Percentiles rank a stretch among this genome's conserved stretches.
Conservation (phyloP, 495 filamentous ascomycete species). For the Aspergillus conjunctus region DNA sequence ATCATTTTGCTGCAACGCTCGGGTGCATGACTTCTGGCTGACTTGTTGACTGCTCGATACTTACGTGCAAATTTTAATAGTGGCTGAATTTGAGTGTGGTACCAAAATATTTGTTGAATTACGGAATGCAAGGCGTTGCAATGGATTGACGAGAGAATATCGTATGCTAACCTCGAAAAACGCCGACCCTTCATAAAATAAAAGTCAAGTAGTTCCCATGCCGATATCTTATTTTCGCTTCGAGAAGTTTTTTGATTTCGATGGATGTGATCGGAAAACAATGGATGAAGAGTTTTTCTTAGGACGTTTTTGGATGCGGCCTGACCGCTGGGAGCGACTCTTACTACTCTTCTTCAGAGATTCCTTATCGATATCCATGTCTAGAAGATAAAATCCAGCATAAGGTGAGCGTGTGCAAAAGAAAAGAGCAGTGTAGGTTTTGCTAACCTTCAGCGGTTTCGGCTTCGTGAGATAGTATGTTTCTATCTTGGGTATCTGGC, state of each 20-base stretch:
- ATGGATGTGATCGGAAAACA: conserved; percentile 38
- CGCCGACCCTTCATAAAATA: background rate
- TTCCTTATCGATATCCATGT: conserved; percentile 42
- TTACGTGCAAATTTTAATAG: too few species aligned
- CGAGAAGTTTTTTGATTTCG: conserved; percentile 32
- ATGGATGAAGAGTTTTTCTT: conserved; percentile 47
- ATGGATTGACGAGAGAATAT: background rate
- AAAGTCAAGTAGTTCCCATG: conserved; percentile 11
- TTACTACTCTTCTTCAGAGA: conserved; percentile 26
- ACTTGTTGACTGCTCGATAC: too few species aligned
- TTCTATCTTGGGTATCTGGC: conserved; percentile 24
- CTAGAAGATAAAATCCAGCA: conserved; percentile 27
- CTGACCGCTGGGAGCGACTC: conserved; percentile 30
- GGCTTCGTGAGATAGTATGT: conserved; percentile 23
- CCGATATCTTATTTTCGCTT: conserved; percentile 33
- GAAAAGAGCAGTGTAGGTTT: background rate
- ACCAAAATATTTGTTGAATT: too few species aligned
- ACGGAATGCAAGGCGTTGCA: too few species aligned
- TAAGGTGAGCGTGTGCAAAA: background rate
- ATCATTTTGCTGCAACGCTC: too few species aligned
- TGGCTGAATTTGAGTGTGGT: too few species aligned
- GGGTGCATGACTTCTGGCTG: too few species aligned
- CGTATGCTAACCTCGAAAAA: background rate
- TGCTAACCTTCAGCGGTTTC: conserved; percentile 31
- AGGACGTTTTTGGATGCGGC: conserved; percentile 44